Conservation (phyloP, 83 land plant genomes). For the Thuja plicata region DNA sequence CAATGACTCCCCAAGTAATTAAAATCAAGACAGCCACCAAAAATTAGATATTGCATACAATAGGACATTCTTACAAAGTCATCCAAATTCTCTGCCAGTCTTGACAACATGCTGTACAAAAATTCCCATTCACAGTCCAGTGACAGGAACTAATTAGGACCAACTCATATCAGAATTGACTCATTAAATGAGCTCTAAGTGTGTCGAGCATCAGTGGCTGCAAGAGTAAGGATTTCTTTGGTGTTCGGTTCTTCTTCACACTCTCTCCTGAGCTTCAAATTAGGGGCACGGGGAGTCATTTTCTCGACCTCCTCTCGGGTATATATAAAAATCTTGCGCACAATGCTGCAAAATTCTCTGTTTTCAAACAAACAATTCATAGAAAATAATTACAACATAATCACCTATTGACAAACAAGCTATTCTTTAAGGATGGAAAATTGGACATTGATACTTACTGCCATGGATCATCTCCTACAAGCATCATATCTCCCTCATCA, state of each 20-base stretch:
- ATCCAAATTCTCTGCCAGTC: not conserved
- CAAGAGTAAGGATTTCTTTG: not conserved
- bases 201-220: conserved; percentile 4
- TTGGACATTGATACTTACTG: conserved; percentile 9
- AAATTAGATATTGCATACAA: conserved; percentile 7
- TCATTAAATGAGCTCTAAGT: not conserved
- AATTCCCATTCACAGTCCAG: not conserved
- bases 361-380: not conserved
- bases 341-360: conserved; percentile 17
- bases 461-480: conserved; percentile 14
- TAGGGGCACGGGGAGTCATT: conserved; percentile 13
- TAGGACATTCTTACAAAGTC: not conserved
- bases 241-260: not conserved
- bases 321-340: conserved; percentile 14
- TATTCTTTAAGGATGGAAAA: not conserved
- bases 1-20: not conserved
- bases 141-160: not conserved
- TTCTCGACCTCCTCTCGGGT: conserved; percentile 18
- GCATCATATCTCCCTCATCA: conserved; percentile 16
- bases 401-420: not conserved
- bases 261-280: not conserved
- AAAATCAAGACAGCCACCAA: not conserved
- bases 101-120: not conserved
- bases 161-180: not conserved
- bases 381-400: not conserved